These are phyloP conservation scores for Sugiyamaella lignohabitans DNA, from an alignment of 805 yeast genomes.

Conservation along the genomic window DNA sequence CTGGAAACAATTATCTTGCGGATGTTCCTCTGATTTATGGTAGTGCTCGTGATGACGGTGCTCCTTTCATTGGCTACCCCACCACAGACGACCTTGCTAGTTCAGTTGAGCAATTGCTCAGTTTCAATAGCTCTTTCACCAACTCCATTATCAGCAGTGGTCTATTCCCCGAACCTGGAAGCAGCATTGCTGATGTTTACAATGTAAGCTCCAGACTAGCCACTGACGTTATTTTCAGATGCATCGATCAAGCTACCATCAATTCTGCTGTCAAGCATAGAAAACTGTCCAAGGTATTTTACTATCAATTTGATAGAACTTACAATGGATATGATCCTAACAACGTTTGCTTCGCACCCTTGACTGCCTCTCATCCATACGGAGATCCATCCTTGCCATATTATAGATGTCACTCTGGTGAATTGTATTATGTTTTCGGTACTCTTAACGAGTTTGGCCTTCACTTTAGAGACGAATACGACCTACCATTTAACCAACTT, in stretches of 20 bases:
- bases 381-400: background rate
- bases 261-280: background rate
- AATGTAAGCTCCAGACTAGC: background rate
- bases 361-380: background rate
- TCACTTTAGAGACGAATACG: background rate
- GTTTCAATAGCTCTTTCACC: background rate
- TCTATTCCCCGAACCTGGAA: background rate
- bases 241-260: conserved; percentile 1
- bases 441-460: background rate
- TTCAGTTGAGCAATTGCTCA: background rate
- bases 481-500: background rate
- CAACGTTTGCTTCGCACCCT: background rate
- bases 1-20: background rate
- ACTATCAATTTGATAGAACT: background rate
- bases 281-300: background rate
- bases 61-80: background rate
- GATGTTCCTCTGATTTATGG: background rate
- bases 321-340: background rate
- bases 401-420: background rate
- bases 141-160: background rate
- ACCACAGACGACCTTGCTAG: background rate
- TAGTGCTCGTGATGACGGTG: background rate
- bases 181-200: background rate
- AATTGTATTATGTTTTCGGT: background rate
- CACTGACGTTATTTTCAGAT: background rate